Evolutionary conservation across 371 early-diverging fungal species (phyloP).

Genomic region (Umbelopsis sp.): DNA sequence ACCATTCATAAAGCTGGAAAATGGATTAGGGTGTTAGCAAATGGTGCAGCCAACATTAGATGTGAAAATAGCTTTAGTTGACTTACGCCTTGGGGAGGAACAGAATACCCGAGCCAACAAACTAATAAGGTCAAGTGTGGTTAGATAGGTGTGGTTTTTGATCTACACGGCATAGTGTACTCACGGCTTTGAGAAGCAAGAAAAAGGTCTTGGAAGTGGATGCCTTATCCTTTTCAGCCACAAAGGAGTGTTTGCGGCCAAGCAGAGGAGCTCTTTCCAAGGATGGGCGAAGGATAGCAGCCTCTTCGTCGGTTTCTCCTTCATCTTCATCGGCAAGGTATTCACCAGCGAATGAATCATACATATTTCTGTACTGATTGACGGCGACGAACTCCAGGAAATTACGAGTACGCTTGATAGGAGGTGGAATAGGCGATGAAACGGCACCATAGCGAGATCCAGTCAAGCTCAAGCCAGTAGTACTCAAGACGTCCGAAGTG

Average conservation of each 20-base stretch:
- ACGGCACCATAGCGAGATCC: background rate
- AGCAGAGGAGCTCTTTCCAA: slow-evolving; percentile 11
- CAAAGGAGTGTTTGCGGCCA: slow-evolving; percentile 5
- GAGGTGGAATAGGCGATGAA: slow-evolving; percentile 20
- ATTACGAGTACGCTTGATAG: slow-evolving; percentile 40
- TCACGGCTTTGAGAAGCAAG: slow-evolving; percentile 62
- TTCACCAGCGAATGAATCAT: slow-evolving; percentile 79
- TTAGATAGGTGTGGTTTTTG: background rate
- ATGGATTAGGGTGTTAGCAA: background rate
- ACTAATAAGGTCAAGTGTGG: slow-evolving; percentile 22
- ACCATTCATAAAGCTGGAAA: slow-evolving; percentile 69
- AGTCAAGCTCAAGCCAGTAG: slow-evolving; percentile 24
- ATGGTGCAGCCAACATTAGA: too few relatives aligned
- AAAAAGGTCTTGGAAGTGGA: slow-evolving; percentile 60
- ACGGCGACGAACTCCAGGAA: slow-evolving; percentile 74
- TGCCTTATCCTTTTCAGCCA: slow-evolving; percentile 30
- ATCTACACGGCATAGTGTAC: background rate
- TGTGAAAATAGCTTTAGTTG: background rate
- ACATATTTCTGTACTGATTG: slow-evolving; percentile 39
- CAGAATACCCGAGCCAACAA: slow-evolving; percentile 81
- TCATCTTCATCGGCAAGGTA: slow-evolving; percentile 61
- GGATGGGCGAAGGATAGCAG: slow-evolving; percentile 27
- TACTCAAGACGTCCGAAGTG: slow-evolving; percentile 22
- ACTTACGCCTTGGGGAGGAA: slow-evolving; percentile 73
- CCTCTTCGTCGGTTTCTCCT: slow-evolving; percentile 38